These are phyloP conservation scores for Nitzschia putrida DNA, from an alignment of 108 stramenopile genomes.

Conservation along the genomic window DNA sequence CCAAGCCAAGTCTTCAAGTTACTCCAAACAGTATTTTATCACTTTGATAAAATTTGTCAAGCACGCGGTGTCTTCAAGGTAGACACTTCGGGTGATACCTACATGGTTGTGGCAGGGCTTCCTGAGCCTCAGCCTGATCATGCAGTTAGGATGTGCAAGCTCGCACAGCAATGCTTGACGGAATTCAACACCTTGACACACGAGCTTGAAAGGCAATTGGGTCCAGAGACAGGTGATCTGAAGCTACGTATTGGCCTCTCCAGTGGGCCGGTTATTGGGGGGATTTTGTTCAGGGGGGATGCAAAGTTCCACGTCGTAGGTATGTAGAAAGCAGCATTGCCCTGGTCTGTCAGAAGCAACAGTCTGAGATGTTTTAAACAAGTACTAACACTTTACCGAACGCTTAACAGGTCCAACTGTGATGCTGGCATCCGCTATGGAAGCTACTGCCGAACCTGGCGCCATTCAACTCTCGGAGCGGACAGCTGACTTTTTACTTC, in stretches of 20 bases:
- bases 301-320: conserved; percentile 18
- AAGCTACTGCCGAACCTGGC: conserved; percentile 1
- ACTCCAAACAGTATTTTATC: conserved; percentile 11
- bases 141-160: conserved; percentile 12
- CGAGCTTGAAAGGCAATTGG: conserved; percentile 10
- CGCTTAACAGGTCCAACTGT: neutral
- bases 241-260: conserved; percentile 7
- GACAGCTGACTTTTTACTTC: neutral
- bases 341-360: too few species aligned
- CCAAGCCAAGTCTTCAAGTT: conserved; percentile 20
- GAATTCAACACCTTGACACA: conserved; percentile 2
- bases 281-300: conserved; percentile 8
- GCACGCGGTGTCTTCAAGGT: conserved; percentile 25
- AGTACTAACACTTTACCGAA: too few species aligned
- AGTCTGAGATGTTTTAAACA: too few species aligned
- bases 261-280: conserved; percentile 15
- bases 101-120: conserved; percentile 17
- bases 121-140: conserved; percentile 16
- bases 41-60: conserved; percentile 10
- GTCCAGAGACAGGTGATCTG: conserved; percentile 18
- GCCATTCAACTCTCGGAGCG: conserved; percentile 14
- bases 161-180: conserved; percentile 14
- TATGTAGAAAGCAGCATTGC: neutral
- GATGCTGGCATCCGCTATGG: conserved; percentile 4
- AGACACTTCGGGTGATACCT: conserved; percentile 9